Base-by-base conservation (phyloP, 768 basidiomycete species). In the Clitopilus passeckerianus region DNA sequence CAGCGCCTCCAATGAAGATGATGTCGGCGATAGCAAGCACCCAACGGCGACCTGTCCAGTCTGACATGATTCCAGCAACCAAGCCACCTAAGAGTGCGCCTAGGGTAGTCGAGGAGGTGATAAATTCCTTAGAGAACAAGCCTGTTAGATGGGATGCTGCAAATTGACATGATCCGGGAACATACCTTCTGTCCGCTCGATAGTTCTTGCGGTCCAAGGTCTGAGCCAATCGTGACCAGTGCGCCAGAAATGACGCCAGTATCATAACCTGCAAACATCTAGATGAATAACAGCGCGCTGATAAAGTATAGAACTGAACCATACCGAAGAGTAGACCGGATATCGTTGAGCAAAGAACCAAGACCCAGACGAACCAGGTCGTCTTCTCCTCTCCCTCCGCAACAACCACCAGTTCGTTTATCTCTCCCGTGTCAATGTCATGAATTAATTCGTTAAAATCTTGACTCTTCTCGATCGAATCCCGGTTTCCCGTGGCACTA, bases 201-300 rank as follows among this genome's bases (percentile, higher is more conserved):
- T 20, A 91, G 74, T 10, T 67, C 69, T 9, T 73, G 67, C 6
- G 85, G 80, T 3, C 87, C 86, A 41, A 92, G 75, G 65, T 90
- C 89, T 5, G 77, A 73, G 0, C 84, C 80, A 58, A 92, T 90
- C 9, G 83, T 86, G 22, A 91, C 87, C 34, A 92, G 77, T n/a
- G 90, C 87, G 24, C 90, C 90, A 57, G 88, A 90, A 22, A 92
- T 87, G 35, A 89, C 86, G 46, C 89, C 89, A 9, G 90, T 92
- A 67, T 92, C 90, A 65, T 91, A 92, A 23, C 90, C 89, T 90
- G 30, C 12, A 41, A 35, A 5, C 12, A 8, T 10, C 53, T 27
- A 53, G 52, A 15, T 59, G 15, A 52, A 30, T 30, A 43, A 20
- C 1, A 24, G 34, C 20, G 34, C 53, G 18, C 12, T 22, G 14